Base-by-base conservation (phyloP, 1,284 basidiomycete genomes). In the Microbotryum lychnidis-dioicae region DNA sequence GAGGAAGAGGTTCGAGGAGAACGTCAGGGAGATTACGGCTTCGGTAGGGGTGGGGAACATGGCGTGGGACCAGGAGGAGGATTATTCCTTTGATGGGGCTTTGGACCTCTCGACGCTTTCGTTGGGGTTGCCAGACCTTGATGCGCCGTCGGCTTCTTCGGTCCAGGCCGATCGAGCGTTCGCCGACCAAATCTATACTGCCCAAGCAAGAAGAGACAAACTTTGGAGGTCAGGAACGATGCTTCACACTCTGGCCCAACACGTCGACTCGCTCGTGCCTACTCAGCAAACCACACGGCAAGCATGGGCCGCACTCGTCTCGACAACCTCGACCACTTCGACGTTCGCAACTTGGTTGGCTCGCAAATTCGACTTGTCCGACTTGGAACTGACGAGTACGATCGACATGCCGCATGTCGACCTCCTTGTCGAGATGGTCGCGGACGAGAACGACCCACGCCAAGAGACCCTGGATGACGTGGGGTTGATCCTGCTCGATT, bases 361-460 rank as follows among this genome's bases (percentile, higher is more conserved):
- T 16, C 66, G 67, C 62, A 68, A 68, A 44, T 61, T 68, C 14
- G 62, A 54, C 21, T 55, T 66, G 18, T 53, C 48, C 21, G 55
- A 54, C 4, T n/a, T 31, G 1, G 27, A 44, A 5, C 6, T 23
- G 29, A n/a, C 14, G 4, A 57, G 21, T 9, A n/a, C 37, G 9
- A n/a, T 52, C 16, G 54, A 56, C 5, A 54, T 52, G 23, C 27
- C 54, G 23, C 25, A 54, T 3, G 63, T 46, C 2, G 52, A 59
- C 4, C 25, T 65, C 46, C 45, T 48, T 8, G 61, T 65, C 1
- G 23, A 52, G 37, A 58, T 65, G 61, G 14, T 60, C 0, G 23
- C 10, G 1, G 0, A 23, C 23, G 44, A 14, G 0, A 47, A 61
- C 2, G 42, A 51, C 20, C 27, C n/a, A 6, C 50, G 27, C 4